These are phyloP conservation scores for Geotrichum klebahnii DNA, from an alignment of 1,139 yeast species.

Conservation along the genomic window DNA sequence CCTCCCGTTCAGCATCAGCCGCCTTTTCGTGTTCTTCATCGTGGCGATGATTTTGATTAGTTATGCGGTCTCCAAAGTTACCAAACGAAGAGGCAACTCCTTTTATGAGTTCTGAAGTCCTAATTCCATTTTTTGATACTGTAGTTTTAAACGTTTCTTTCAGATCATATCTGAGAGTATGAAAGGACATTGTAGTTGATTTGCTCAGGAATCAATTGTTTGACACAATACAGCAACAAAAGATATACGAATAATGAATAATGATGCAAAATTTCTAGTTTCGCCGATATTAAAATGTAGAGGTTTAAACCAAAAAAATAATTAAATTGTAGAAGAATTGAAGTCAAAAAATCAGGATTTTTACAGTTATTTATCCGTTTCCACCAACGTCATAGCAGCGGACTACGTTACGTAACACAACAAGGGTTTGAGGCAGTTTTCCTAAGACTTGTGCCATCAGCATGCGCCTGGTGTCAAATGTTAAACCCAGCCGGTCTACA, in stretches of 20 bases:
- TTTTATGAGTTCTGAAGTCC: slow-evolving; percentile 15
- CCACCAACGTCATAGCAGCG: too few relatives aligned
- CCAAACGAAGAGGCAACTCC: slow-evolving; percentile 21
- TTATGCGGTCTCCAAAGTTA: slow-evolving; percentile 21
- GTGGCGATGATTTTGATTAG: slow-evolving; percentile 23
- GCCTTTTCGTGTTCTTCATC: slow-evolving; percentile 23
- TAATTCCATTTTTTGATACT: slow-evolving; percentile 13
- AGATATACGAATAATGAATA: too few relatives aligned
- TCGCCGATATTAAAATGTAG: too few relatives aligned
- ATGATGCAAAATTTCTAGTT: not conserved
- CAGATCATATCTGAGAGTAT: slow-evolving; percentile 15
- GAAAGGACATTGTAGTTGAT: slow-evolving; percentile 16
- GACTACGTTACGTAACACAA: too few relatives aligned
- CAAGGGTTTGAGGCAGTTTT: too few relatives aligned
- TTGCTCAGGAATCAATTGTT: not conserved
- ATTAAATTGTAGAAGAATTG: too few relatives aligned
- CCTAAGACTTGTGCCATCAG: too few relatives aligned
- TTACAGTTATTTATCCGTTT: too few relatives aligned
- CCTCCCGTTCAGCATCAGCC: slow-evolving; percentile 21
- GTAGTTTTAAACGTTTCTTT: slow-evolving; percentile 17
- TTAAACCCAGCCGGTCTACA: too few relatives aligned
- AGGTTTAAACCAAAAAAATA: too few relatives aligned
- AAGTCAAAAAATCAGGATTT: too few relatives aligned
- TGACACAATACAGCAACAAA: not conserved
- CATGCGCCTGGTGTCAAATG: too few relatives aligned